Conservation (phyloP, 2,329 filamentous ascomycete species). For the Huntiella decipiens region DNA sequence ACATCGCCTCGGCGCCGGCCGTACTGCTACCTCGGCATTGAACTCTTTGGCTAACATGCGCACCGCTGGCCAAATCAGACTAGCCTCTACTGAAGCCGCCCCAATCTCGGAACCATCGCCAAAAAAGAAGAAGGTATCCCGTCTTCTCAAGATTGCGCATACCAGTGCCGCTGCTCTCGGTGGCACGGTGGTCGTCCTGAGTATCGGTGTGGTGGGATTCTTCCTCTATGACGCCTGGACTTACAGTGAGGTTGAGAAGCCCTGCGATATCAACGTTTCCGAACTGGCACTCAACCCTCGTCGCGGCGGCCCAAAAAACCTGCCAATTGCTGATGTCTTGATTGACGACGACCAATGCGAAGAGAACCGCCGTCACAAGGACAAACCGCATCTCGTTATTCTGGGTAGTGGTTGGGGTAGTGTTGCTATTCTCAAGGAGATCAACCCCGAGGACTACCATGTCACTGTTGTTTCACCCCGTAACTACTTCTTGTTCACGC, state of each 20-base stretch:
- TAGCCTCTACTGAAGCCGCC: slow-evolving; percentile 1
- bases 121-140: slow-evolving; percentile 22
- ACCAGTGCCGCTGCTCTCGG: slow-evolving; percentile 55
- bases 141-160: slow-evolving; percentile 40
- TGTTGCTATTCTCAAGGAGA: slow-evolving; percentile 73
- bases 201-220: slow-evolving; percentile 56
- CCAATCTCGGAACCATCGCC: background rate
- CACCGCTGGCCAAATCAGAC: slow-evolving; percentile 2
- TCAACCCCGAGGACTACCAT: slow-evolving; percentile 84
- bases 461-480: slow-evolving; percentile 86
- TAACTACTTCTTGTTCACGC: slow-evolving; percentile 96
- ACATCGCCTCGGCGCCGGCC: background rate
- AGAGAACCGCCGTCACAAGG: slow-evolving; percentile 49
- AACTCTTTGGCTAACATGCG: background rate
- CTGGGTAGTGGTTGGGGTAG: slow-evolving; percentile 91
- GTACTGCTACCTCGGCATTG: background rate
- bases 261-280: slow-evolving; percentile 64
- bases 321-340: slow-evolving; percentile 73
- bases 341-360: slow-evolving; percentile 76
- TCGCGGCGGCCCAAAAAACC: slow-evolving; percentile 78
- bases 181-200: slow-evolving; percentile 52
- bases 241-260: slow-evolving; percentile 52
- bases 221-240: slow-evolving; percentile 89
- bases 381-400: slow-evolving; percentile 85
- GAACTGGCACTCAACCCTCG: slow-evolving; percentile 63